phyloP scores from a whole-genome alignment of 345 rosid species.

The Boechera retrofracta region DNA sequence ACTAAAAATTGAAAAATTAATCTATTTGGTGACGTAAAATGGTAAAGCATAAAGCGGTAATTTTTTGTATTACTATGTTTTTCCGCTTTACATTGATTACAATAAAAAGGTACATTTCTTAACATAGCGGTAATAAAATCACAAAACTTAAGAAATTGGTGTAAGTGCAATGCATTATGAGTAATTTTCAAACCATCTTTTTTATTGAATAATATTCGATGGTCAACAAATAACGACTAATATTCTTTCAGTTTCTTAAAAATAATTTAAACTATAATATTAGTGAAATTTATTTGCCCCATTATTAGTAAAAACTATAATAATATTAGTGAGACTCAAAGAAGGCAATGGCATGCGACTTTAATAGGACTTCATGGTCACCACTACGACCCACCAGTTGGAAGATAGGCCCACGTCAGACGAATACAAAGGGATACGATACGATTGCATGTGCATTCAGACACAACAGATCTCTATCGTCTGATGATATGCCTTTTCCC shows the following conservation, averaged over 20 bases:
- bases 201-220: no score
- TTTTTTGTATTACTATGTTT: no score
- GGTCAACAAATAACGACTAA: no score
- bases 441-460: constrained; percentile 33
- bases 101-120: no score
- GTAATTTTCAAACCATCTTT: no score
- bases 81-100: no score
- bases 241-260: neutral
- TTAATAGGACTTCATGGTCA: neutral
- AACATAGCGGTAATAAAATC: no score
- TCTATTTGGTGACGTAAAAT: no score
- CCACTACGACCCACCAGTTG: constrained; percentile 17
- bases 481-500: neutral
- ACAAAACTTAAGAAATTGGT: no score
- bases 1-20: no score
- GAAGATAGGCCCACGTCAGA: constrained; percentile 24
- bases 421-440: constrained; percentile 26
- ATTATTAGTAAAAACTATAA: neutral
- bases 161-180: no score
- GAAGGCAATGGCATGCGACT: neutral
- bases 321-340: neutral
- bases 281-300: neutral
- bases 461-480: constrained; percentile 8
- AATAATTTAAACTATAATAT: neutral
- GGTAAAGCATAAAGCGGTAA: no score